Percentiles rank a stretch among this genome's conserved stretches.
phyloP scores from a whole-genome alignment of 306 rosid genomes.

The Crotalaria pallida region DNA sequence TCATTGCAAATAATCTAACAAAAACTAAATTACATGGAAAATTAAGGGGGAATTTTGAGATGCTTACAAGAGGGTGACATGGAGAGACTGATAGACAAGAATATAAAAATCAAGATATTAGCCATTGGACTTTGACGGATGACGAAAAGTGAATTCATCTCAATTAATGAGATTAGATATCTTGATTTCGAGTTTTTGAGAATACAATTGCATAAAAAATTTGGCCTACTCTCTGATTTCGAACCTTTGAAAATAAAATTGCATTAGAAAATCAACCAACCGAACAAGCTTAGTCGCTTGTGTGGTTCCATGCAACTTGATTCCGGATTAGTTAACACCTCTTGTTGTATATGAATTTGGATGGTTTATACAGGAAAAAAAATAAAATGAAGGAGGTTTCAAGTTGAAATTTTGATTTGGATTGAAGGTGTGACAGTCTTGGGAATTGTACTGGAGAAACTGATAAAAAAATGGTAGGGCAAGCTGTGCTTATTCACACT shows the following conservation, averaged over 20 bases:
- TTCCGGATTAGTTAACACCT: too few species aligned
- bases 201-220: background rate
- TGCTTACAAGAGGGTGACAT: constrained; percentile 52
- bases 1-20: background rate
- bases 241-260: too few species aligned
- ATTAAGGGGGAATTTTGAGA: background rate
- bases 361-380: background rate
- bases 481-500: background rate
- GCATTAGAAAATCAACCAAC: background rate
- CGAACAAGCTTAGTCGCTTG: too few species aligned
- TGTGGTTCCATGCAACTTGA: too few species aligned
- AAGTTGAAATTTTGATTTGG: background rate
- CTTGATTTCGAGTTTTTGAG: too few species aligned
- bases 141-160: constrained; percentile 15
- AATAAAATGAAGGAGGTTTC: background rate
- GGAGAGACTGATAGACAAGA: constrained; percentile 27
- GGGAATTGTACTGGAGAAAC: background rate
- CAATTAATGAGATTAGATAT: background rate
- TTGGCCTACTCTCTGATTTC: background rate
- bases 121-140: constrained; percentile 17
- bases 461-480: background rate
- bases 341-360: too few species aligned
- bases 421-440: background rate
- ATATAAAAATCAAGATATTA: constrained; percentile 12
- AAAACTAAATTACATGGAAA: background rate